Base-by-base conservation (phyloP, 2,329 filamentous ascomycete species). In the Nemania abortiva region DNA sequence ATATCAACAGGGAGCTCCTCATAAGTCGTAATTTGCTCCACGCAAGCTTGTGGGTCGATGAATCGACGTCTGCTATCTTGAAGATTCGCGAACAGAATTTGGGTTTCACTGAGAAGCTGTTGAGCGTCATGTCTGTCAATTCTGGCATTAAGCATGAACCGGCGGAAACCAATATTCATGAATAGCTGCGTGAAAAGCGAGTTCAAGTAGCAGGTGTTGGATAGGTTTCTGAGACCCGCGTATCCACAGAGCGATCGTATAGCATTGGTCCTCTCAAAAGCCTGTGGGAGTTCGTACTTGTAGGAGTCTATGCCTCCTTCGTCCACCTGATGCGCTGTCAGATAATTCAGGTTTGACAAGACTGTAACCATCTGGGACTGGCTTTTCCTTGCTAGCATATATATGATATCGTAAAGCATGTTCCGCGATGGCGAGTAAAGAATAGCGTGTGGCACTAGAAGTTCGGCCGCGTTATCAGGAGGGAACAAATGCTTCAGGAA, bases 171-270 rank as follows among this genome's bases (percentile, higher is more conserved):
- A 18, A 92, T 82, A 77, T 99, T 98, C 94, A 98, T 98, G 83
- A 95, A 99, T 0, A 99, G 88, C 77, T 99, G 96, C 0, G 94
- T 95, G 69, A 98, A 87, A 0, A 99, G 84, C 0, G 96, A 98
- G 79, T 99, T 99, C 77, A 98, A 87, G 78, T 99, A 99, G 81
- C 96, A 99, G 0, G 97, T 98, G 78, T 98, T 97, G 10, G 94
- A 96, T 18, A 98, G 86, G 76, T 99, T 99, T 65, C 88, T 88
- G n/a, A 99, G 81, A 1, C 96, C 96, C n/a, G 92, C 89, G 78
- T 97, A 97, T 22, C 94, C 94, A 70, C 92, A 92, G 1, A 88
- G 82, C 1, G 93, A 90, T 70, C 94, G 89, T n/a, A 97, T 87
- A 18, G 89, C 87, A 75, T 88, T 90, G 47, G 81, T 81, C 39